A percentile compares a stretch with the other conserved stretches of the same genome.
These are phyloP conservation scores for Sphagnum tenellum DNA, from an alignment of 225 moss, liverwort and hornwort species.

Conservation along the genomic window DNA sequence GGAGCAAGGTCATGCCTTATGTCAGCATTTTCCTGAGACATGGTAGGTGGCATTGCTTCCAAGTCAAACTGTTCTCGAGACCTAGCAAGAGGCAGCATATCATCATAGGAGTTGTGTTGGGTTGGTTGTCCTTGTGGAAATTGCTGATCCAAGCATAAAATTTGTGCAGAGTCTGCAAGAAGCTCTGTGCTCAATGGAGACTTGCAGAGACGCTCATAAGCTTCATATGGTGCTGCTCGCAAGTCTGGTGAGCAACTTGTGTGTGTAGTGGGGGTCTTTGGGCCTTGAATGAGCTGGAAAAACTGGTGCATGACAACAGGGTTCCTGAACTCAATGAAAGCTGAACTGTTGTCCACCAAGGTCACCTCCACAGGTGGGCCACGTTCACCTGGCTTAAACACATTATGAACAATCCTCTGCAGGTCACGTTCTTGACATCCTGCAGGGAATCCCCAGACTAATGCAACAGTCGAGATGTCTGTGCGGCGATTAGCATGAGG, in stretches of 20 bases:
- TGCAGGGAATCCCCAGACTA: constrained; percentile 38
- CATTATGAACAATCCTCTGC: constrained; percentile 25
- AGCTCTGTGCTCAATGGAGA: constrained; percentile 34
- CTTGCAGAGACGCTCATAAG: constrained; percentile 40
- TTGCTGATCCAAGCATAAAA: constrained; percentile 18
- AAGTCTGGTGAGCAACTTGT: constrained; percentile 9
- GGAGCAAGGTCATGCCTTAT: no score
- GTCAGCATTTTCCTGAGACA: no score
- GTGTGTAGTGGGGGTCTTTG: background rate
- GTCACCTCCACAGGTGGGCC: constrained; percentile 23
- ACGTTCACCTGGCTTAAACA: constrained; percentile 25
- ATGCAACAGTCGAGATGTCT: constrained; percentile 15
- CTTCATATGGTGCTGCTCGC: constrained; percentile 40
- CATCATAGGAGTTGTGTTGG: background rate
- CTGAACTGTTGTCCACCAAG: constrained; percentile 34
- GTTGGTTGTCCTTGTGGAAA: constrained; percentile 1
- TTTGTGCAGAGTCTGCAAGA: constrained; percentile 33
- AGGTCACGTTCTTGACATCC: constrained; percentile 25
- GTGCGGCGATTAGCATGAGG: constrained; percentile 8
- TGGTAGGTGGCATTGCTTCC: no score
- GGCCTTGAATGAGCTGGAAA: constrained; percentile 26
- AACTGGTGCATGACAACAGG: constrained; percentile 29
- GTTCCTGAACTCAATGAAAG: constrained; percentile 37
- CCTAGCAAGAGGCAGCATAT: constrained; percentile 13
- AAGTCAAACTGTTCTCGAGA: constrained; percentile 6